Percentiles rank a stretch among this genome's conserved stretches.
phyloP scores from a whole-genome alignment of 495 filamentous ascomycete genomes.

The Talaromyces ruber region DNA sequence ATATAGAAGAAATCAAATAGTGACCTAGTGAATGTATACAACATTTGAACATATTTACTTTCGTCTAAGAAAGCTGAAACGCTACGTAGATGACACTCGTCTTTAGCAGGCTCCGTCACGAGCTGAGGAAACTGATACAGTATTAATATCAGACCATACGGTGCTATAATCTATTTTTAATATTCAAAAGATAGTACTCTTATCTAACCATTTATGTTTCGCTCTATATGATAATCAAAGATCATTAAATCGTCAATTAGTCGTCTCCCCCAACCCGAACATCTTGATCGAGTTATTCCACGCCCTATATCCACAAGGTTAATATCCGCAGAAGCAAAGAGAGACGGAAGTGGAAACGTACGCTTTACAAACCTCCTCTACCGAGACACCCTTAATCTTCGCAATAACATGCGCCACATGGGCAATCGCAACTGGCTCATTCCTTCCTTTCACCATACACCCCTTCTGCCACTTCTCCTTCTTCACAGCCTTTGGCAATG shows the following conservation, averaged over 20 bases:
- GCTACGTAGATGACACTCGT: no score
- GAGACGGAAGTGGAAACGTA: conserved; percentile 25
- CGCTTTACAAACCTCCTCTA: conserved; percentile 80
- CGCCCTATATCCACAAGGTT: conserved; percentile 30
- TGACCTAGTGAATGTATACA: no score
- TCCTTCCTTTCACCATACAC: conserved; percentile 79
- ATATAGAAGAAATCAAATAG: background rate
- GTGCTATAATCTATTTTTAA: background rate
- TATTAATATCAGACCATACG: background rate
- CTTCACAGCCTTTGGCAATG: conserved; percentile 58
- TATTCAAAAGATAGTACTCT: background rate
- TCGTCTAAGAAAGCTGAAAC: no score
- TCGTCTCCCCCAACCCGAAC: conserved; percentile 60
- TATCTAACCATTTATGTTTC: background rate
- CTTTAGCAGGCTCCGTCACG: background rate
- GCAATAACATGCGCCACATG: conserved; percentile 84
- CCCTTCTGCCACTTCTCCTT: conserved; percentile 89
- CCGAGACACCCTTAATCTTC: conserved; percentile 64
- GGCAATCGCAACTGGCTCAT: conserved; percentile 78
- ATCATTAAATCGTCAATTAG: background rate
- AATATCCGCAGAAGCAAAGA: conserved; percentile 8
- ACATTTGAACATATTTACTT: no score
- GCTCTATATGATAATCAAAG: background rate
- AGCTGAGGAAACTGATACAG: background rate
- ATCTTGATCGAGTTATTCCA: conserved; percentile 78